phyloP scores from a whole-genome alignment of 139 green algal species.

The Gonium pectorale region DNA sequence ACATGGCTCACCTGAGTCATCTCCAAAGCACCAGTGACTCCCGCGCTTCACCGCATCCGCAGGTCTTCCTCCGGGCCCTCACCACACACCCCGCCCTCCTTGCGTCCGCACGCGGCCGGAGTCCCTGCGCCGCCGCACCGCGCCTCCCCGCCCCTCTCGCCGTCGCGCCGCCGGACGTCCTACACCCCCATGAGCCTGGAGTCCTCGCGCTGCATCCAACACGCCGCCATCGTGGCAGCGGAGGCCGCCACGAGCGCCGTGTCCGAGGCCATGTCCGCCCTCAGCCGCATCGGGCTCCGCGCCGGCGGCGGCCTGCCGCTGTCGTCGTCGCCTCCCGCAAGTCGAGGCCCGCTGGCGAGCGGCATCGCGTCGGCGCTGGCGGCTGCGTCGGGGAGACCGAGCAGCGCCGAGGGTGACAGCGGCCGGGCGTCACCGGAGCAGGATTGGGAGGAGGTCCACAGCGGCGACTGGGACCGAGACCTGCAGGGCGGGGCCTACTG shows the following conservation, averaged over 20 bases:
- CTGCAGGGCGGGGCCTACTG: too few species aligned
- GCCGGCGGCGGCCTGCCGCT: background rate
- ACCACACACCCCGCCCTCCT: background rate
- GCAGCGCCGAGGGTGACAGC: background rate
- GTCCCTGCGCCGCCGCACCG: background rate
- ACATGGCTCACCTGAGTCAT: too few species aligned
- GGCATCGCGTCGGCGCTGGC: too few species aligned
- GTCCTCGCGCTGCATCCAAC: constrained; percentile 35
- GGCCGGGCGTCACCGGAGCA: too few species aligned
- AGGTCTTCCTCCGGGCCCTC: background rate
- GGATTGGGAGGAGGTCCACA: too few species aligned
- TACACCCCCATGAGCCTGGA: constrained; percentile 5
- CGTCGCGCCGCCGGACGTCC: constrained; percentile 2
- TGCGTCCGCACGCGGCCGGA: too few species aligned
- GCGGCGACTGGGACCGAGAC: too few species aligned
- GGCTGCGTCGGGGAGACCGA: too few species aligned
- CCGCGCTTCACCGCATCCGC: background rate
- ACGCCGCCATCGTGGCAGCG: constrained; percentile 28
- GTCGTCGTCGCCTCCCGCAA: background rate
- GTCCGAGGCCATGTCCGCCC: constrained; percentile 19
- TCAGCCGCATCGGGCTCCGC: constrained; percentile 14
- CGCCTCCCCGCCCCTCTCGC: background rate
- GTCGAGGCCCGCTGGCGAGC: too few species aligned
- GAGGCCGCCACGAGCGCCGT: constrained; percentile 33
- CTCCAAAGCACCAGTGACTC: too few species aligned